Evolutionary conservation across 2,329 filamentous ascomycete genomes (phyloP), one percentile per base, ranked within the genome.

Genomic region (Aspergillus brasiliensis): DNA sequence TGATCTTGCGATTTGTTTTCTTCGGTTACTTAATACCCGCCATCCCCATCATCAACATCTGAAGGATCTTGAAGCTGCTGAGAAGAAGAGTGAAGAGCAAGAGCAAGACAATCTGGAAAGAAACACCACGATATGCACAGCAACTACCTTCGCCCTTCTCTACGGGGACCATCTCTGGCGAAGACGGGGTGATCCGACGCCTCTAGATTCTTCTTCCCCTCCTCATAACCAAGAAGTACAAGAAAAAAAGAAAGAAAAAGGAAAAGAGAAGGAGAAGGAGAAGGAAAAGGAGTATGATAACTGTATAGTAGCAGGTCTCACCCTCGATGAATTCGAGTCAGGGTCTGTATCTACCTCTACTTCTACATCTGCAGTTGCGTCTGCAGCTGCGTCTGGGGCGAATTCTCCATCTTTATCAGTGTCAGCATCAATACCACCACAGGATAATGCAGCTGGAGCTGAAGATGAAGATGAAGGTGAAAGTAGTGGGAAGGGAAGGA

Each of bases 121-220:
- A 1, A 34, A 34, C 4, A 34, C 31, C 31, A 4, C 13, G 6
- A 34, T 34, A 10, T 11, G 13, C 31, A 34, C 55, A 1, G 65
- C 63, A 13, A 57, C 59, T 2, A 49, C 66, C 8, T 66, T 65
- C 65, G 51, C 59, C 15, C 46, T 68, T n/a, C 56, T 69, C 19
- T 68, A 67, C 59, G 67, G 67, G 1, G 66, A 69, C 51, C 63
- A 67, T 11, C 19, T 69, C 19, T 69, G 61, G 48, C 47, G 60
- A 8, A 57, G 51, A 11, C 37, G 54, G 2, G 57, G 56, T n/a
- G 48, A 49, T 37, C 19, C 21, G 0, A 27, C 8, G n/a, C 6
- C 19, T 31, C 11, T 10, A n/a, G n/a, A n/a, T 31, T 10, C 7
- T 28, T 8, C 28, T 5, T 34, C 31, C 31, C 31, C 11, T 15